Percentiles rank a stretch among this genome's conserved stretches.
Evolutionary conservation across 805 yeast genomes (phyloP).

Genomic region (Yarrowia sp.): DNA sequence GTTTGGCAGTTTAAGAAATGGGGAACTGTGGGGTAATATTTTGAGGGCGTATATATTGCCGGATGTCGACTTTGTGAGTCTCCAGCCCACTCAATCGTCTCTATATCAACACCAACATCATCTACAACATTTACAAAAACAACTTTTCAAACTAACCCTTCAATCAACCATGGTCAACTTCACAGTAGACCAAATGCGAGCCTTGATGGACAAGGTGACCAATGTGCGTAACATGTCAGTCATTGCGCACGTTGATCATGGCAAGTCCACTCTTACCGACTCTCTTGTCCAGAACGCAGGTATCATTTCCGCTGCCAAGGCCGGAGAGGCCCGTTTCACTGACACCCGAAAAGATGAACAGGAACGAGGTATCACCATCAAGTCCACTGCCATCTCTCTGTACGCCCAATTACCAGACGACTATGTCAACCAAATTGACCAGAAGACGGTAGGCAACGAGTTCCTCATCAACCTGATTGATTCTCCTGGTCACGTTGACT

Average conservation of each 20-base stretch:
- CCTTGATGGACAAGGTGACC: constrained; percentile 98
- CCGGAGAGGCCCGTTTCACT: constrained; percentile 99
- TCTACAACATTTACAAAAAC: background rate
- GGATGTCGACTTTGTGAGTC: background rate
- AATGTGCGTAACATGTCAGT: constrained; percentile 99
- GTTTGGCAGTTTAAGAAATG: constrained; percentile 12
- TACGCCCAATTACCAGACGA: constrained; percentile 87
- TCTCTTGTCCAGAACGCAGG: constrained; percentile 99
- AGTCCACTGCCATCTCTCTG: constrained; percentile 97
- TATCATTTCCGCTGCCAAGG: constrained; percentile 99
- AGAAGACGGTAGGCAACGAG: constrained; percentile 90
- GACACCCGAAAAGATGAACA: constrained; percentile 99
- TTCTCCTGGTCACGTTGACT: constrained; percentile 99
- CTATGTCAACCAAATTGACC: constrained; percentile 86
- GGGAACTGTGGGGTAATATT: constrained; percentile 26
- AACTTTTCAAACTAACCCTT: background rate
- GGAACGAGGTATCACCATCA: constrained; percentile 99
- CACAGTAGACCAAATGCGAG: constrained; percentile 81
- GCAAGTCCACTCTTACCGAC: constrained; percentile 98
- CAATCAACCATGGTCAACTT: constrained; percentile 47
- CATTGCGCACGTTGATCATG: constrained; percentile 99
- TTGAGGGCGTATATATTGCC: constrained; percentile 3
- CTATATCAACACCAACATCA: constrained; percentile 1
- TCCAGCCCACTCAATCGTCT: background rate
- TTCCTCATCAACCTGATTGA: constrained; percentile 98